Percentiles rank a stretch among this genome's conserved stretches.
phyloP scores from a whole-genome alignment of 2,329 filamentous ascomycete genomes.

The Pseudogymnoascus sp. region DNA sequence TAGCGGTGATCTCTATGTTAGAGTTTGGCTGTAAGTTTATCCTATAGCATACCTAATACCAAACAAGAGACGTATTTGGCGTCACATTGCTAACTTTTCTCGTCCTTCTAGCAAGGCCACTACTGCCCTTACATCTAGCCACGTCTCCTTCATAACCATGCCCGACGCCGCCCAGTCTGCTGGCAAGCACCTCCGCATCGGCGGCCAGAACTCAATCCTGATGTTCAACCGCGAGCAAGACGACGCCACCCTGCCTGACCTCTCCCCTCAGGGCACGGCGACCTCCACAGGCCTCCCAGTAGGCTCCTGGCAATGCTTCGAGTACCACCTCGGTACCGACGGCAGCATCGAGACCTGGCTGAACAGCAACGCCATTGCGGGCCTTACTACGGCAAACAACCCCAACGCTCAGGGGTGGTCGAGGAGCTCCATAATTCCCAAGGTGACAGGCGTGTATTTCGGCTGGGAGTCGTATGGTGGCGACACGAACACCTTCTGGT shows the following conservation, averaged over 20 bases:
- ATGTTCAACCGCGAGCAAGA: constrained; percentile 59
- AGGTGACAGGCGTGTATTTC: constrained; percentile 49
- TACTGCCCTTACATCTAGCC: constrained; percentile 48
- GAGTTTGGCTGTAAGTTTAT: constrained; percentile 44
- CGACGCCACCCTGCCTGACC: constrained; percentile 53
- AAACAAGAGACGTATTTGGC: neutral
- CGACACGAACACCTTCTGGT: constrained; percentile 54
- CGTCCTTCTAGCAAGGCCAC: constrained; percentile 40
- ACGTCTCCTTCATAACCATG: constrained; percentile 58
- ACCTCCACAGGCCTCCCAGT: constrained; percentile 43
- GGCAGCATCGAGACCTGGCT: constrained; percentile 54
- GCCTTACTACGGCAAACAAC: constrained; percentile 43
- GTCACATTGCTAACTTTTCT: constrained; percentile 19
- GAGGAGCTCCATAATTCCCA: constrained; percentile 37
- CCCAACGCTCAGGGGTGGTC: constrained; percentile 45
- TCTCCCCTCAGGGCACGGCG: constrained; percentile 50
- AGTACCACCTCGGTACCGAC: constrained; percentile 51
- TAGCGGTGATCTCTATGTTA: constrained; percentile 48
- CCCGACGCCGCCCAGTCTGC: constrained; percentile 46
- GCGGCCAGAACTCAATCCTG: constrained; percentile 50
- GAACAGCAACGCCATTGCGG: constrained; percentile 42
- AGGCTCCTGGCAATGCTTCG: constrained; percentile 49
- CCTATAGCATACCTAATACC: neutral
- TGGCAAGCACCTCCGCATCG: constrained; percentile 54
- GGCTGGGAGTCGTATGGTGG: constrained; percentile 57